Base-by-base conservation (phyloP, 805 yeast genomes). In the Teunomyces panamensis region DNA sequence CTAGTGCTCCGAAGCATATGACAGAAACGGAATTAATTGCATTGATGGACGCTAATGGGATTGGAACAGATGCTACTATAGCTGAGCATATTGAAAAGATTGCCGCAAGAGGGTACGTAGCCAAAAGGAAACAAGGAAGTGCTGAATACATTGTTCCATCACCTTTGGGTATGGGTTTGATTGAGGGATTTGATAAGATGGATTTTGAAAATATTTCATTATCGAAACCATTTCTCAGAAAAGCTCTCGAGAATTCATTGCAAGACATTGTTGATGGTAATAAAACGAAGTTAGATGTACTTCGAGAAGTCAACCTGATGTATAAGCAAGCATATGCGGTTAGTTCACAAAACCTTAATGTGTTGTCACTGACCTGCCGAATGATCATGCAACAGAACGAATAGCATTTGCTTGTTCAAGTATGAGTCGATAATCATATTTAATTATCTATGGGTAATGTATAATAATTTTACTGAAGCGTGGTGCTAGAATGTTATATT, bases 51-150 rank as follows among this genome's bases (percentile, higher is more conserved):
- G 87, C 83, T 9, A 94, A 94, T 64, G 98, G 98, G 0, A 94
- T 94, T 39, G 99, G 99, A 2, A 94, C 99, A 0, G 99, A 94
- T 71, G 99, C 99, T 0, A 94, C 99, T 0, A 95, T 94, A 66
- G 99, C 98, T 0, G 99, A 94, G 37, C 99, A 94, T 65, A 94
- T 94, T 33, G 90, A 87, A 49, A 91, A 87, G 60, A 83, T 94
- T 37, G 68, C 78, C 27, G 64, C 65, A 9, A 68, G 99, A 45
- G 81, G 82, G 14, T 95, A 91, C 58, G 79, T 88, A 4, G 67
- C 65, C 13, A 82, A 77, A 53, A 67, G 63, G 45, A 69, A 64
- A 39, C 55, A 58, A 37, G 67, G 69, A 16, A 56, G 71, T 20
- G 68, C 68, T 1, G 75, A 71, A 44, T 71, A 73, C 43, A 65